Evolutionary conservation across 306 rosid species (phyloP), one percentile per base, ranked within the genome.

Genomic region (Citrullus amarus): DNA sequence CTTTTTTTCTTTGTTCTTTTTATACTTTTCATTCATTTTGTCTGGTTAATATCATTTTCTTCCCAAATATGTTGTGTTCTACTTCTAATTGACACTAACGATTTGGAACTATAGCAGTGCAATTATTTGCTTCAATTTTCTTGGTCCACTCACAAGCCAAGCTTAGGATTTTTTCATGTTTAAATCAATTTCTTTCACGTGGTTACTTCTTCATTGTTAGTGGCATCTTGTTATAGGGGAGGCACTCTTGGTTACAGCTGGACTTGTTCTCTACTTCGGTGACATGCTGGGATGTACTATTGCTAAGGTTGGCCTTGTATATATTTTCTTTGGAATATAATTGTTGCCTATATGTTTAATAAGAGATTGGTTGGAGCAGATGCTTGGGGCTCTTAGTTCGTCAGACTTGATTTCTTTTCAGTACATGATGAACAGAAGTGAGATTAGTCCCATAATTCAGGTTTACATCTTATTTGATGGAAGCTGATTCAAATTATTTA

Each of bases 181-280:
- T 60, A 51, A 44, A 30, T 16, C 10, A 44, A 9, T 4, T 4
- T 75, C 68, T 41, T 78, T 78, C 74, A 30, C 43, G 44, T 75
- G 75, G 78, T 63, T 81, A 78, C 41, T 67, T 81, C 28, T 65
- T 44, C 77, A 56, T 75, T 78, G 57, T 28, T 51, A 38, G 62
- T 69, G 72, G 55, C 9, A 39, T 51, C 71, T 81, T 62, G 81
- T 82, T 67, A 28, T 82, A 95, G 97, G 99, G 80, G 99, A 95
- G 85, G 86, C 93, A 28, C 91, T 90, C 81, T 79, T 95, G 87
- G 91, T 89, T 81, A 84, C 97, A 74, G 85, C 90, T 5, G 99
- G 99, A 75, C 88, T 92, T 34, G 91, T 89, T 86, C 93, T 91
- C 72, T 92, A 95, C 87, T 91, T 92, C 86, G 92, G 99, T 61